Base-by-base conservation (phyloP, 371 early-diverging fungal species). In the Mortierella sp. region DNA sequence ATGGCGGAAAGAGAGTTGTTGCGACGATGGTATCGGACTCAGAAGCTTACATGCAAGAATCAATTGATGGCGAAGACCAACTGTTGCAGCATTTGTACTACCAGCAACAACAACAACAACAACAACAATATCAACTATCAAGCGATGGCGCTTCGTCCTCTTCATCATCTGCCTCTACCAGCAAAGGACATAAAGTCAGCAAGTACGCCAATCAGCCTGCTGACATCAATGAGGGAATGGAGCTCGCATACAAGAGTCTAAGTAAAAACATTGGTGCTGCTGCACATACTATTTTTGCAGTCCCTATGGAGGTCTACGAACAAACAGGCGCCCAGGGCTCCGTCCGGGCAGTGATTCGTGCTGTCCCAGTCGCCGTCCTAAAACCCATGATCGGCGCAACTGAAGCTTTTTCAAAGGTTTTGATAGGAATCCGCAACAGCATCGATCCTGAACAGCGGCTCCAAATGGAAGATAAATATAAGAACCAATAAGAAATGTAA, bases 321-420 rank as follows among this genome's bases (percentile, higher is more conserved):
- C 86, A 84, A n/a, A 84, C 87, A 24, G 90, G 88, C 1, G 83
- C 88, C 3, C 86, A 88, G 75, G 91, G 92, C 2, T 86, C 92
- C 0, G 92, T 93, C 5, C 87, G 89, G 20, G 93, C 96, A 0
- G 96, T 96, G 5, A 93, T 96, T 47, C 88, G 93, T 16, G 97
- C 98, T 9, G 96, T 98, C 20, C 98, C 98, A 0, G 93, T 96
- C 6, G 97, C 97, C 1, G 94, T 97, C n/a, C 87, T 98, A 37
- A 94, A 94, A 78, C 98, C 99, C 0, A 96, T 97, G 94, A 96
- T 98, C 76, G 98, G 98, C 0, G 92, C 96, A 0, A 94, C 97
- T 0, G 97, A 97, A 54, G 97, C 97, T 0, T 92, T 98, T 18
- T 94, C 96, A 14, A 96, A 97, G 84, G 92, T 97, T 14, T 87